Evolutionary conservation across 2,329 filamentous ascomycete genomes (phyloP).

Genomic region (Phaeophleospora eucalypticola): DNA sequence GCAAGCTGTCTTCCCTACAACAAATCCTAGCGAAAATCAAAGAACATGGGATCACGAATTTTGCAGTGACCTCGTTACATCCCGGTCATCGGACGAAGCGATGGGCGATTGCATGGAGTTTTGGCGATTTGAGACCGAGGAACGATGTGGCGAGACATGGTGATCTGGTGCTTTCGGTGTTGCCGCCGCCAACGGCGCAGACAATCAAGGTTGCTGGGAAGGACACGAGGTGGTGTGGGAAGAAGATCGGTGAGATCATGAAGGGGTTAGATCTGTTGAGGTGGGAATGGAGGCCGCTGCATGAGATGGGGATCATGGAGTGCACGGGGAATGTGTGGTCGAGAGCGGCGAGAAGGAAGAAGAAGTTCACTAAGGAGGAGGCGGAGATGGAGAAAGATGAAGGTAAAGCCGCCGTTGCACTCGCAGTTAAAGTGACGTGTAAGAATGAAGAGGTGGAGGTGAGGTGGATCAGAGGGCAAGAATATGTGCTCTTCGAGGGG

Average conservation of each 20-base stretch:
- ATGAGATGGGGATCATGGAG: constrained; percentile 57
- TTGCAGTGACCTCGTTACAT: constrained; percentile 73
- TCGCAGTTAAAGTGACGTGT: constrained; percentile 41
- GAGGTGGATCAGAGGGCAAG: constrained; percentile 72
- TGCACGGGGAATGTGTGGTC: constrained; percentile 74
- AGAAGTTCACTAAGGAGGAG: constrained; percentile 32
- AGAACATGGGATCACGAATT: constrained; percentile 63
- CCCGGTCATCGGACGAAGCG: constrained; percentile 74
- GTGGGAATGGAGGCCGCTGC: constrained; percentile 60
- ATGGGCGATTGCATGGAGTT: constrained; percentile 91
- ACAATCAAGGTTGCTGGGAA: constrained; percentile 37
- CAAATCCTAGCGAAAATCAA: constrained; percentile 59
- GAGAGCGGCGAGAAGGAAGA: constrained; percentile 64
- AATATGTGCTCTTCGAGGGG: constrained; percentile 75
- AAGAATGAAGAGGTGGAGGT: constrained; percentile 41
- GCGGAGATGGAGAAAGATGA: constrained; percentile 26
- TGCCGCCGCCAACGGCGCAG: constrained; percentile 47
- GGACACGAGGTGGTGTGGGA: constrained; percentile 31
- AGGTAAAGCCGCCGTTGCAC: constrained; percentile 32
- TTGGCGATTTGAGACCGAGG: constrained; percentile 60
- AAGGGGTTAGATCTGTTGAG: constrained; percentile 51
- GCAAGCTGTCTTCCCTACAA: constrained; percentile 66
- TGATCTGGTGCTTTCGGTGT: constrained; percentile 26
- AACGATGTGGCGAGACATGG: constrained; percentile 36
- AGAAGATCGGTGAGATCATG: constrained; percentile 48